Base-by-base conservation (phyloP, 305 asterid genomes). In the Plantago coronopus region DNA sequence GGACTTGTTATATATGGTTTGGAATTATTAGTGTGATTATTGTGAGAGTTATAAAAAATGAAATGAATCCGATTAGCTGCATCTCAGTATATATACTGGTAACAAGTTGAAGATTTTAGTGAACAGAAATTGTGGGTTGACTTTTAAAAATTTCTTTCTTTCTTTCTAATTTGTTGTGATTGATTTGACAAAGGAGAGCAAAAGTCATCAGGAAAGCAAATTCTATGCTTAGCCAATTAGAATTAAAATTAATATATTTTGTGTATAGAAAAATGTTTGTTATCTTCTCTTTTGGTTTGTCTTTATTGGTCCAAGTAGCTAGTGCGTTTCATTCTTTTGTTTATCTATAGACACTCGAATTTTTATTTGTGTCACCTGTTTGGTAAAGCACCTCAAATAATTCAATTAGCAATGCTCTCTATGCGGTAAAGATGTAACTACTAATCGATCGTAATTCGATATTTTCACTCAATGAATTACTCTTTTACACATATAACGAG, bases 101-200 rank as follows among this genome's bases (percentile, higher is more conserved):
- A 49, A 62, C 54, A 63, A 71, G 49, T 17, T 57, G 51, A 64
- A 49, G 69, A 58, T 70, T 70, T 59, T 59, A 70, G 74, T 72
- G 73, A 66, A 57, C 46, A 71, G 75, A 84, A 74, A 77, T 72
- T 76, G 61, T 67, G 87, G 40, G 95, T 85, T 87, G 95, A 87
- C 97, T 82, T 87, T 76, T 72, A 14, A 34, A 34, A 34, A 34
- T 57, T 48, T 16, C 23, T 18, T 55, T 65, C 11, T 31, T 22
- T 18, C 19, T 56, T 34, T 34, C 45, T 16, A 11, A n/a, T 21
- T n/a, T n/a, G n/a, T n/a, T 34, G 59, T 8, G 60, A 57, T 13
- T 85, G 90, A 81, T 75, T 76, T 74, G 95, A 89, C 95, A 63
- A 75, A 61, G 61, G 74, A 80, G 77, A 76, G 69, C 65, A 75